Evolutionary conservation across 129 eudicot genomes (phyloP), one percentile per base, ranked within the genome.

Genomic region (Flaveria trinervia): DNA sequence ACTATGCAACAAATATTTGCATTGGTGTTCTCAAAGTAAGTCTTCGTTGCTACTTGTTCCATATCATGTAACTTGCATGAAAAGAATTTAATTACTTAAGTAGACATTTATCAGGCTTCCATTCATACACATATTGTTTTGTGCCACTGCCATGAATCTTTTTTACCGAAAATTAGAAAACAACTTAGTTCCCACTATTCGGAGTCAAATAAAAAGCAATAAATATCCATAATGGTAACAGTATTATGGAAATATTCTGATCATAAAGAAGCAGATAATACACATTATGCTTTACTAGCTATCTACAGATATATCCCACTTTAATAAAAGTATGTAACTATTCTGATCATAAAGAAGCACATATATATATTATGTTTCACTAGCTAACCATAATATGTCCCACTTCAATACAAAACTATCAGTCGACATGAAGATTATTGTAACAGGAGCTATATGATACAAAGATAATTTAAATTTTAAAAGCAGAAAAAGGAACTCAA

Each of bases 401-500:
- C 28, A 22, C 68, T 54, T 55, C 66, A 20, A 57, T 22, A 57
- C 64, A 61, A 1, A 26, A 61, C 4, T 59, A 22, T 25, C 68
- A 3, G 41, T n/a, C 69, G 33, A 64, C 45, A 15, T 12, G 23
- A 77, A 77, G 48, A 76, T 52, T 17, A 65, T 20, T 64, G 70
- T 39, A 44, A 46, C 45, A 50, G 33, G n/a, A n/a, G 25, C 4
- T 54, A 54, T 54, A 57, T 10, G 65, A 22, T 57, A 55, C 61
- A 18, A 51, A 16, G 14, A 15, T 55, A 55, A 17, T 17, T 55
- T 55, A 10, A 22, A 55, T 7, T 17, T 55, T 55, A 10, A 22
- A 57, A 57, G 65, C 65, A 57, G 65, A 13, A 57, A 57, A 54
- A 54, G 60, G 65, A 57, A 57, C 65, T 22, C 65, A 57, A 57